A percentile compares a stretch with the other conserved stretches of the same genome.
Conservation (phyloP, 129 eudicot genomes). For the Pulicaria dysenterica region DNA sequence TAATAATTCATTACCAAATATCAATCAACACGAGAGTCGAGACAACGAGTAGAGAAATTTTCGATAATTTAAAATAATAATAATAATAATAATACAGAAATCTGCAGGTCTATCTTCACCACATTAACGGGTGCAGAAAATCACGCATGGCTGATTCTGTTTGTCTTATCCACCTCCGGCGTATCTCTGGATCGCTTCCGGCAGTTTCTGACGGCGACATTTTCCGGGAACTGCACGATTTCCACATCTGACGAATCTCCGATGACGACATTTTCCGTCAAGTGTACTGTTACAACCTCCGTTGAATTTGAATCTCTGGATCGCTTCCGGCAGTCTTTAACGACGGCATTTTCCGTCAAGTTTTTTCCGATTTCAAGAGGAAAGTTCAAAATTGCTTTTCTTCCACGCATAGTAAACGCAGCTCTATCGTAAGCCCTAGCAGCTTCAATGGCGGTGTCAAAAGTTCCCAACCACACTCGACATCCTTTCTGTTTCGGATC, state of each 20-base stretch:
- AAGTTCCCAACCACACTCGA: slow-evolving; percentile 80
- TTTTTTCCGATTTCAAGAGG: slow-evolving; percentile 56
- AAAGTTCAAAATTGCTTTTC: slow-evolving; percentile 74
- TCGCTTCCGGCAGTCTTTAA: slow-evolving; percentile 19
- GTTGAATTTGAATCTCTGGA: not conserved
- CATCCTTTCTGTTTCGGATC: slow-evolving; percentile 65
- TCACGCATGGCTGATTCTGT: not conserved
- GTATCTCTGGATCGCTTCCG: no score
- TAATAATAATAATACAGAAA: no score
- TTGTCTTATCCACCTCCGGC: not conserved
- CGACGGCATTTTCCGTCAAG: slow-evolving; percentile 25
- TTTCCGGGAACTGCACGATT: no score
- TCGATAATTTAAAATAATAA: not conserved
- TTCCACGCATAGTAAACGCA: slow-evolving; percentile 66
- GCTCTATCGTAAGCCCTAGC: slow-evolving; percentile 78
- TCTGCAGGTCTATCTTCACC: no score
- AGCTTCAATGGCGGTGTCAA: slow-evolving; percentile 65
- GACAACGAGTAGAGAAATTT: not conserved
- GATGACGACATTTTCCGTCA: no score
- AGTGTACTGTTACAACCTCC: not conserved
- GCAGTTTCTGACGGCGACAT: no score
- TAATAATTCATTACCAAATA: not conserved
- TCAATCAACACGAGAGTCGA: not conserved
- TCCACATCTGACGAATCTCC: no score
- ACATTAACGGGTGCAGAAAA: slow-evolving; percentile 8